A percentile compares a stretch with the other conserved stretches of the same genome.
Conservation (phyloP, 2,329 filamentous ascomycete genomes). For the Ophiostoma perfectum region DNA sequence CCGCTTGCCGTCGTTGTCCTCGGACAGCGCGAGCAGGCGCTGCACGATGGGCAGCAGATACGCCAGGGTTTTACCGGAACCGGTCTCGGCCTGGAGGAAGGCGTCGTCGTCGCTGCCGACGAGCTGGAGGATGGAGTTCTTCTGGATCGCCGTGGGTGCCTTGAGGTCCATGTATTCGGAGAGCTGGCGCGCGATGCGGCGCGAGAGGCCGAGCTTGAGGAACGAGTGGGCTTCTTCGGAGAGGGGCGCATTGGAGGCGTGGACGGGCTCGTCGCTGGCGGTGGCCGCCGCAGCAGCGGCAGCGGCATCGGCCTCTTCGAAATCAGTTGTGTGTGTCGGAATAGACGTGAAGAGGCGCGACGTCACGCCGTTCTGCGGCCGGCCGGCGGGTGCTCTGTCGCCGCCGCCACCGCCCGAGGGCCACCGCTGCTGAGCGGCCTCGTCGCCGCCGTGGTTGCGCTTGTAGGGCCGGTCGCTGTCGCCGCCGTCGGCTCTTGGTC, state of each 20-base stretch:
- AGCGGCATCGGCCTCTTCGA: slow-evolving; percentile 30
- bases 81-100: slow-evolving; percentile 94
- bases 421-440: slow-evolving; percentile 12
- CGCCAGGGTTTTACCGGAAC: slow-evolving; percentile 95
- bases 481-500: slow-evolving; percentile 16
- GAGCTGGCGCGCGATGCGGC: slow-evolving; percentile 73
- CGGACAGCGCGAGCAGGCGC: slow-evolving; percentile 71
- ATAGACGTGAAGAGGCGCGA: slow-evolving; percentile 93
- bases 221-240: slow-evolving; percentile 81
- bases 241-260: slow-evolving; percentile 87
- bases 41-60: slow-evolving; percentile 91
- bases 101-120: slow-evolving; percentile 78
- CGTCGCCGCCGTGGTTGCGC: slow-evolving; percentile 19
- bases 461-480: slow-evolving; percentile 23
- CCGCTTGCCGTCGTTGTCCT: slow-evolving; percentile 44
- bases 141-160: slow-evolving; percentile 90
- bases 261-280: slow-evolving; percentile 46
- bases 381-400: slow-evolving; percentile 37
- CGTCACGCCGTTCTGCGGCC: slow-evolving; percentile 48
- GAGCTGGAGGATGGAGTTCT: slow-evolving; percentile 76
- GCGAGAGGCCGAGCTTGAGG: slow-evolving; percentile 74
- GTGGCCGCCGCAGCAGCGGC: slow-evolving; percentile 41
- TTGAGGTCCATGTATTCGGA: slow-evolving; percentile 81
- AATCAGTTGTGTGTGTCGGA: slow-evolving; percentile 62
- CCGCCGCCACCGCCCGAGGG: slow-evolving; percentile 12